These are phyloP conservation scores for Linaria vulgaris DNA, from an alignment of 257 asterid species.

Conservation along the genomic window DNA sequence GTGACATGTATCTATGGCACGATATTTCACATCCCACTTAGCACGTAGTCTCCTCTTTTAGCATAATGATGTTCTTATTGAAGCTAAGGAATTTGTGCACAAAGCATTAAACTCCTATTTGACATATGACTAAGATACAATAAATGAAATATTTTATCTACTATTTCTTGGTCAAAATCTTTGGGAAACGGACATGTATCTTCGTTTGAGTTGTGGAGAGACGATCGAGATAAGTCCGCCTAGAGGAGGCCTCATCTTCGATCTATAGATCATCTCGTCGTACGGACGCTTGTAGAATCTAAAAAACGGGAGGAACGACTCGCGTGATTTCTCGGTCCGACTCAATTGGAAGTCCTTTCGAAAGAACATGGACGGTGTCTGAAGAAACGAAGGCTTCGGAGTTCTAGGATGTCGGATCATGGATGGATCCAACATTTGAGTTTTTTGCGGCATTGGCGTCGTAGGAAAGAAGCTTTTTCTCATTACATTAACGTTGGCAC, in stretches of 20 bases:
- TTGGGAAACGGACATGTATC: slow-evolving; percentile 80
- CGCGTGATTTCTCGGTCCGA: slow-evolving; percentile 48
- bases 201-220: slow-evolving; percentile 60
- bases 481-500: slow-evolving; percentile 30
- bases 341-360: slow-evolving; percentile 45
- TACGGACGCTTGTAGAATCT: slow-evolving; percentile 79
- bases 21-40: slow-evolving; percentile 61
- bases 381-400: slow-evolving; percentile 77
- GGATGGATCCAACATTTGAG: slow-evolving; percentile 53
- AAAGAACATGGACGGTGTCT: slow-evolving; percentile 80
- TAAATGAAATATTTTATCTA: slow-evolving; percentile 36
- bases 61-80: slow-evolving; percentile 19
- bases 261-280: slow-evolving; percentile 85
- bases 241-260: slow-evolving; percentile 86
- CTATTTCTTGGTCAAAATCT: slow-evolving; percentile 55
- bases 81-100: slow-evolving; percentile 29
- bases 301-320: slow-evolving; percentile 56
- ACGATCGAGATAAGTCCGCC: slow-evolving; percentile 90
- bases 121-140: slow-evolving; percentile 28
- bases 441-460: slow-evolving; percentile 90
- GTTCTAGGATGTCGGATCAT: slow-evolving; percentile 62
- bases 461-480: slow-evolving; percentile 72
- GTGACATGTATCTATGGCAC: slow-evolving; percentile 49
- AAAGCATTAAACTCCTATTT: slow-evolving; percentile 32
- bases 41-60: slow-evolving; percentile 59